Evolutionary conservation across 768 basidiomycete species (phyloP).

Genomic region (Floccularia luteovirens): DNA sequence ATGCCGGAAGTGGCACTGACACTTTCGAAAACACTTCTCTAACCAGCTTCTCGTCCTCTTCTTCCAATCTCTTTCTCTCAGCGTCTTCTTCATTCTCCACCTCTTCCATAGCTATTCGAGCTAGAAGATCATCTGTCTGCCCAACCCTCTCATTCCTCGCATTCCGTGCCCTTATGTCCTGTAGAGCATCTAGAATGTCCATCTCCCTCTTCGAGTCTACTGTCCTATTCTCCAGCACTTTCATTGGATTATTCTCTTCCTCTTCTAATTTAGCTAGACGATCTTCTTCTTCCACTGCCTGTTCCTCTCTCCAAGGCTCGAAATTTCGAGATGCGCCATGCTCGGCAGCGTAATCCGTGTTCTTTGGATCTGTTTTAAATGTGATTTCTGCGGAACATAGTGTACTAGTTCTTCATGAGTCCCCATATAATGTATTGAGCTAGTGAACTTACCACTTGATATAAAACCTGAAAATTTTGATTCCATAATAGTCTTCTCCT

Average conservation of each 20-base stretch:
- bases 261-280: constrained; percentile 79
- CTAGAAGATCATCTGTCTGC: constrained; percentile 61
- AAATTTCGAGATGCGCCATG: constrained; percentile 98
- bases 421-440: constrained; percentile 2
- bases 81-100: constrained; percentile 74
- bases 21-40: constrained; percentile 81
- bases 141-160: constrained; percentile 85
- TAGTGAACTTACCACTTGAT: constrained; percentile 69
- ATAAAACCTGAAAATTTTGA: constrained; percentile 93
- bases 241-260: constrained; percentile 97
- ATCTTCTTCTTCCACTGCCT: constrained; percentile 75
- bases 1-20: constrained; percentile 23
- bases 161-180: constrained; percentile 84
- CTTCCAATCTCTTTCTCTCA: constrained; percentile 63
- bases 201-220: constrained; percentile 93
- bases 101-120: constrained; percentile 56
- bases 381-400: constrained; percentile 97
- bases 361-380: constrained; percentile 99
- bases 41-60: constrained; percentile 91
- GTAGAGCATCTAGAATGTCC: constrained; percentile 94
- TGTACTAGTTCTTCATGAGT: constrained; percentile 34
- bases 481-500: constrained; percentile 96
- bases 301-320: constrained; percentile 91
- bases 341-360: constrained; percentile 89
- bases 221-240: constrained; percentile 88